Evolutionary conservation across 1,284 basidiomycete genomes (phyloP).

Genomic region (Cryptococcus hybrid): DNA sequence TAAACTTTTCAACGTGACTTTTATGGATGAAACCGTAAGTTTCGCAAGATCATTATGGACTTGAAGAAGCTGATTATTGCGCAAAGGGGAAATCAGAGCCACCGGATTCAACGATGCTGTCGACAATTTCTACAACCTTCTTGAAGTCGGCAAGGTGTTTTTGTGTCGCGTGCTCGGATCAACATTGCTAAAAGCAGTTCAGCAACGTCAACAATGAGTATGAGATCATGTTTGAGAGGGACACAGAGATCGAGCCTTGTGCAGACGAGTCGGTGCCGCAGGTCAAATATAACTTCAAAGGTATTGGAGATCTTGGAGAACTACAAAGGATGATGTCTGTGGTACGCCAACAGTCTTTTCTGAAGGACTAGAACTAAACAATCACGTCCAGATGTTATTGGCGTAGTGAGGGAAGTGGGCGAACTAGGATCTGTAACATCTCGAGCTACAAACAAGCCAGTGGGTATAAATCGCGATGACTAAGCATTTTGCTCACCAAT

Average conservation of each 20-base stretch:
- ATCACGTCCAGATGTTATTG: constrained; percentile 65
- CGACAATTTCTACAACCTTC: constrained; percentile 75
- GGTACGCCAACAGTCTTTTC: constrained; percentile 56
- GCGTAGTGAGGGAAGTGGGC: constrained; percentile 74
- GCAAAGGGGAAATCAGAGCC: constrained; percentile 73
- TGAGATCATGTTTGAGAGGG: constrained; percentile 82
- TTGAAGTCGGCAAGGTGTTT: constrained; percentile 87
- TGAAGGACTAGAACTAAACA: neutral
- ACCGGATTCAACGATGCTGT: constrained; percentile 90
- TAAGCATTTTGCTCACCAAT: neutral
- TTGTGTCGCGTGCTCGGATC: constrained; percentile 83
- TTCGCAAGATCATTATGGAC: constrained; percentile 9
- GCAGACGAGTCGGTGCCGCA: constrained; percentile 73
- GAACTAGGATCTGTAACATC: constrained; percentile 68
- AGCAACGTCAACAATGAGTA: constrained; percentile 90
- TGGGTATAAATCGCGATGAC: constrained; percentile 39
- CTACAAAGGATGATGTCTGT: constrained; percentile 68
- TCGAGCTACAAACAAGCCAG: constrained; percentile 68
- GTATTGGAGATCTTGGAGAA: constrained; percentile 62
- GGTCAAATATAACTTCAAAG: constrained; percentile 80
- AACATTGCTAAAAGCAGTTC: constrained; percentile 98
- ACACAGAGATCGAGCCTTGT: constrained; percentile 75
- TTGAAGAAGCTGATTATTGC: neutral
- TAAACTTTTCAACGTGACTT: constrained; percentile 87
- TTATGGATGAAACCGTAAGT: constrained; percentile 84